Percentiles rank a stretch among this genome's conserved stretches.
Conservation (phyloP, 768 basidiomycete species). For the Termitomyces eurrhizus region DNA sequence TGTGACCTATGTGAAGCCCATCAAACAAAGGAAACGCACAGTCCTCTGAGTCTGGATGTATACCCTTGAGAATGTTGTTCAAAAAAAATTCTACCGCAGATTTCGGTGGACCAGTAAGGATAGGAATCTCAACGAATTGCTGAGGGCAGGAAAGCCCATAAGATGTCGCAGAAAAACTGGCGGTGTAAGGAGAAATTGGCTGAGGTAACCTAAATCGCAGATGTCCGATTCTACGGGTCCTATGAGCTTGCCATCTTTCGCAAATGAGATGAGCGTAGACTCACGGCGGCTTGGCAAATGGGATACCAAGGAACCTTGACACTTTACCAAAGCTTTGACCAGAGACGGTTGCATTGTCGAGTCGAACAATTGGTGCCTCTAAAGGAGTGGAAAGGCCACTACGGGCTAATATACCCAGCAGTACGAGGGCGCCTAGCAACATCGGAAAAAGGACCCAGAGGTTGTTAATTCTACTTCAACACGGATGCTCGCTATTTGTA, state of each 20-base stretch:
- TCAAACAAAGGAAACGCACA: slow-evolving; percentile 25
- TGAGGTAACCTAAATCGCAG: slow-evolving; percentile 40
- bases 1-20: not conserved
- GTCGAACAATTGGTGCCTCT: slow-evolving; percentile 31
- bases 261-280: slow-evolving; percentile 11
- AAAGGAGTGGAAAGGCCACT: slow-evolving; percentile 18
- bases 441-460: not conserved
- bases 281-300: slow-evolving; percentile 54
- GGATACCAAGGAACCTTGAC: slow-evolving; percentile 48
- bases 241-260: not conserved
- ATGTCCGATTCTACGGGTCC: slow-evolving; percentile 28
- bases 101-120: slow-evolving; percentile 29
- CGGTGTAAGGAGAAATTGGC: slow-evolving; percentile 30
- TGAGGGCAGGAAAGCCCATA: slow-evolving; percentile 47
- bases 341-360: slow-evolving; percentile 43
- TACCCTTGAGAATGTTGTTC: slow-evolving; percentile 23
- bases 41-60: slow-evolving; percentile 30
- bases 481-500: not conserved
- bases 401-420: not conserved
- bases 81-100: slow-evolving; percentile 30
- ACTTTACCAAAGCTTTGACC: slow-evolving; percentile 30
- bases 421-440: not conserved
- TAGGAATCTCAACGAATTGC: slow-evolving; percentile 32
- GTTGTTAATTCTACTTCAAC: not conserved
- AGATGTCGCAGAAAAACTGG: slow-evolving; percentile 31